Base-by-base conservation (phyloP, 108 stramenopile species). In the Skeletonema potamos region DNA sequence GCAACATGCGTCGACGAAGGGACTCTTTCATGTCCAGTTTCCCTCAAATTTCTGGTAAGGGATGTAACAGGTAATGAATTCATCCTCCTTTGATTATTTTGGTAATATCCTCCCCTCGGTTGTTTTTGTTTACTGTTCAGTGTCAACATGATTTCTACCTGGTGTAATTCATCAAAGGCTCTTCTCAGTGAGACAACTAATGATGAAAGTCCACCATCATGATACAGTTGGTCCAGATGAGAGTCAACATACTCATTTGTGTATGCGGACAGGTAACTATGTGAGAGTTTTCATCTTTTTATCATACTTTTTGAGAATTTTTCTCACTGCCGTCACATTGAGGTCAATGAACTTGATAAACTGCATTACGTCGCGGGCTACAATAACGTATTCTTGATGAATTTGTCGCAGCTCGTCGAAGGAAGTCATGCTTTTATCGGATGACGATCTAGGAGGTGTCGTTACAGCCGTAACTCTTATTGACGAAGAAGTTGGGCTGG, bases 251-350 rank as follows among this genome's bases (percentile, higher is more conserved):
- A 22, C 22, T 20, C 6, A 51, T 51, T 51, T 7, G 48, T 1
- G 22, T 51, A 51, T 24, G 22, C 48, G 48, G 48, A 51, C 1
- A 51, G 48, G 22, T 51, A 51, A 51, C n/a, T 51, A n/a, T 51
- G 48, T 6, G 48, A 51, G 20, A 51, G 17, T 51, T 51, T 51
- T 51, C 1, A 56, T 76, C 10, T 66, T 68, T 56, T 88, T 88
- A 77, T 87, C 87, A 62, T 72, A 84, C 60, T 87, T 87, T 60
- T 88, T 90, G 22, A 86, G 67, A 54, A 90, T 90, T 58, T 90
- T 90, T 62, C 77, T 60, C 29, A 86, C 82, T 7, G 86, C 89
- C 13, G 85, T 87, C 29, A 73, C 71, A 72, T 87, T 87, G 60
- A 90, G 58, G 6, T 79, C 75, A 36, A 88, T 36, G 71, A 90